phyloP scores from a whole-genome alignment of 1,284 basidiomycete species.

The Malassezia dermatis region DNA sequence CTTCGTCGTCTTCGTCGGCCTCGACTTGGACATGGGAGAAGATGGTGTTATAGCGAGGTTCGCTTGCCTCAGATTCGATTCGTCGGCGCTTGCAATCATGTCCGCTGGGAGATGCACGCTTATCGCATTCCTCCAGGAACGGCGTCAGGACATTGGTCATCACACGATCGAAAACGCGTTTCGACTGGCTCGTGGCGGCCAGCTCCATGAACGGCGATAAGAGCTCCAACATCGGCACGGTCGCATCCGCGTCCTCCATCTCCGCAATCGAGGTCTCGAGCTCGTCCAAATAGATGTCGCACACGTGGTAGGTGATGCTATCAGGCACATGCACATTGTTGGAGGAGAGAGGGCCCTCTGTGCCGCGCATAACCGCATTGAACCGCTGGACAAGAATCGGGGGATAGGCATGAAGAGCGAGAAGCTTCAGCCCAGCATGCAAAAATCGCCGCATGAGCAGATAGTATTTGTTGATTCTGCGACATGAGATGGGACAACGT shows the following conservation, averaged over 20 bases:
- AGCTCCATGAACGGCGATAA: slow-evolving; percentile 61
- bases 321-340: slow-evolving; percentile 63
- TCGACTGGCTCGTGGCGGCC: slow-evolving; percentile 59
- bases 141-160: slow-evolving; percentile 60
- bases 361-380: slow-evolving; percentile 14
- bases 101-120: neutral
- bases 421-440: slow-evolving; percentile 69
- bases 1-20: slow-evolving; percentile 7
- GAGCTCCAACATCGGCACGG: slow-evolving; percentile 55
- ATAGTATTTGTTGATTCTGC: slow-evolving; percentile 72
- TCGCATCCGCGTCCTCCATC: neutral
- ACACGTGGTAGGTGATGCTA: slow-evolving; percentile 61
- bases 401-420: slow-evolving; percentile 65
- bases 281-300: slow-evolving; percentile 83
- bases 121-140: slow-evolving; percentile 47
- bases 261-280: slow-evolving; percentile 59
- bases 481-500: neutral
- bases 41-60: neutral
- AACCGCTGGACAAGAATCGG: slow-evolving; percentile 30
- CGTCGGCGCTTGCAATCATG: slow-evolving; percentile 11
- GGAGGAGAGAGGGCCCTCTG: slow-evolving; percentile 19
- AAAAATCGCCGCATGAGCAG: slow-evolving; percentile 82
- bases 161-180: slow-evolving; percentile 60
- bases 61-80: slow-evolving; percentile 8
- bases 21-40: neutral